These are phyloP conservation scores for Ceratocystis variospora DNA, from an alignment of 2,329 filamentous ascomycete genomes.

Conservation along the genomic window DNA sequence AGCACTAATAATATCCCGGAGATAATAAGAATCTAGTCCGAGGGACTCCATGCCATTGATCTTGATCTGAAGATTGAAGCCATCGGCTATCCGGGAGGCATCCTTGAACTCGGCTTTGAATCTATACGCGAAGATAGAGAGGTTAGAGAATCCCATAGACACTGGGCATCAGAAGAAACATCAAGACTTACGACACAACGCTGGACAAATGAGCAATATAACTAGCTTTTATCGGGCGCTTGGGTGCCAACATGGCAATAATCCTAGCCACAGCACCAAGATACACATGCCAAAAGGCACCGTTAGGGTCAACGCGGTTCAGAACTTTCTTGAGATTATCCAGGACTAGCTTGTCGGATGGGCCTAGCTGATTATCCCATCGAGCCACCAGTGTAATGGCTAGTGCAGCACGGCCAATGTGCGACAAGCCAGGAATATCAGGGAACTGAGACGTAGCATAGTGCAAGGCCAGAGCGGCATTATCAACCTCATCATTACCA, in stretches of 20 bases:
- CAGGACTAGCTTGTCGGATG: slow-evolving; percentile 34
- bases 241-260: slow-evolving; percentile 32
- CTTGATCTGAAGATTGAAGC: not conserved
- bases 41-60: not conserved
- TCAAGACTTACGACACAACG: slow-evolving; percentile 29
- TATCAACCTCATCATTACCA: slow-evolving; percentile 37
- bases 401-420: slow-evolving; percentile 56
- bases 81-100: not conserved
- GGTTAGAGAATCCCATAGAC: not conserved
- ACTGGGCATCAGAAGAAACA: not conserved
- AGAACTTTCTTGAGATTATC: slow-evolving; percentile 32
- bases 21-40: slow-evolving; percentile 26
- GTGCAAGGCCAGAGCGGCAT: slow-evolving; percentile 58
- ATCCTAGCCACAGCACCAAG: slow-evolving; percentile 35
- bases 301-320: slow-evolving; percentile 27
- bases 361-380: slow-evolving; percentile 51
- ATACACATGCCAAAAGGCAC: slow-evolving; percentile 41
- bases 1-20: slow-evolving; percentile 9
- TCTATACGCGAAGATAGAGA: not conserved
- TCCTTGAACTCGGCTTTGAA: not conserved
- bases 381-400: slow-evolving; percentile 58
- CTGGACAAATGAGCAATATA: slow-evolving; percentile 24
- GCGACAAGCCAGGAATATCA: slow-evolving; percentile 57
- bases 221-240: slow-evolving; percentile 28
- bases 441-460: slow-evolving; percentile 55